A percentile compares a stretch with the other conserved stretches of the same genome.
Evolutionary conservation across 139 green algal species (phyloP).

Genomic region (Diplosphaera chodatii): DNA sequence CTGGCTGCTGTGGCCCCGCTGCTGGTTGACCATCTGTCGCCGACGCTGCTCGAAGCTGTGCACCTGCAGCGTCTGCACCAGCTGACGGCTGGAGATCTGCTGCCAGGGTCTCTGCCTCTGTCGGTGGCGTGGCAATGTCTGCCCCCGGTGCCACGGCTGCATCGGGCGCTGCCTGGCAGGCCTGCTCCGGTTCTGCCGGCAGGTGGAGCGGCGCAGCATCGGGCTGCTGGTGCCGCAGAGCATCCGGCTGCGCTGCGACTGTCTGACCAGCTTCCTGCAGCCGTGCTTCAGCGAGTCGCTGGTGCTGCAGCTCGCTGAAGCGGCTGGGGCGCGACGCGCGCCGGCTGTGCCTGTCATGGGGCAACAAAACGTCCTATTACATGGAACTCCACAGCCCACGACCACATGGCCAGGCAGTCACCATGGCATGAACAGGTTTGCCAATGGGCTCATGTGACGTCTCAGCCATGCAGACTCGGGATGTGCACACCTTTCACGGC

Average conservation of each 20-base stretch:
- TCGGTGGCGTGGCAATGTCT: no score
- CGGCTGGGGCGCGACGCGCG: neutral
- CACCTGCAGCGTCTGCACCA: no score
- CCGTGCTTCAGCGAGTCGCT: neutral
- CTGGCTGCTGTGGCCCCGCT: no score
- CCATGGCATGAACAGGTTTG: no score
- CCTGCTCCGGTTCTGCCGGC: neutral
- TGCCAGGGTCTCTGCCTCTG: neutral
- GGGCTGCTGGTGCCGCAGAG: neutral
- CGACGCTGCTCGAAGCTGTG: neutral
- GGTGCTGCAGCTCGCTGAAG: conserved; percentile 1
- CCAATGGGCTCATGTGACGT: no score
- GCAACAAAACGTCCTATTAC: no score
- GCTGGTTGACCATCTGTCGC: neutral
- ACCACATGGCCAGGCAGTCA: no score
- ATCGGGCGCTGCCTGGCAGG: no score
- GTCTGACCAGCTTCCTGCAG: neutral
- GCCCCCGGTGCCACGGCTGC: neutral
- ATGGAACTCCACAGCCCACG: neutral
- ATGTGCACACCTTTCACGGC: neutral
- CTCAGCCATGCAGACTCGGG: no score
- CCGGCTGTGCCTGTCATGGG: neutral
- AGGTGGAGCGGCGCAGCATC: no score
- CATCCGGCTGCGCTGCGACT: neutral
- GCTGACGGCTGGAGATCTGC: neutral